phyloP scores from a whole-genome alignment of 441 rosid species.

The Gossypium schwendimanii region DNA sequence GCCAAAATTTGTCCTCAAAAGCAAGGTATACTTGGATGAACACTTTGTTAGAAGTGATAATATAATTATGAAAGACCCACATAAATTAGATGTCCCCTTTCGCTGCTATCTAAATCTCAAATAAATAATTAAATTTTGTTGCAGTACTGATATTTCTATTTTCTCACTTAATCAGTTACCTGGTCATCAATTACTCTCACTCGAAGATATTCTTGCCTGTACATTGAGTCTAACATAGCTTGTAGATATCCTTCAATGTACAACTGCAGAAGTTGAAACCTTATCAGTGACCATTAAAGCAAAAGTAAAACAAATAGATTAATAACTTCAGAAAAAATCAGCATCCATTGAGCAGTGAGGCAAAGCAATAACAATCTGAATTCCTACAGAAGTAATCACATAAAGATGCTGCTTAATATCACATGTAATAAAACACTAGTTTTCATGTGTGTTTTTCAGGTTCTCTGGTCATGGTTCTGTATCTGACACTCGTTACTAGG shows the following conservation, averaged over 20 bases:
- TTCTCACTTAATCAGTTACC: slow-evolving; percentile 35
- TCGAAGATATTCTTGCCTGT: slow-evolving; percentile 88
- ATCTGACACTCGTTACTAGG: not conserved
- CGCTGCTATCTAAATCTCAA: not conserved
- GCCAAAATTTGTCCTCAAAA: not conserved
- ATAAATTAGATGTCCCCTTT: not conserved
- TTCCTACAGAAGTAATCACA: not conserved
- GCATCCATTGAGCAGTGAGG: not conserved
- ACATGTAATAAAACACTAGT: not conserved
- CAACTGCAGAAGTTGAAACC: slow-evolving; percentile 41
- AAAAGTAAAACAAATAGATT: not conserved
- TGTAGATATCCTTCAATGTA: slow-evolving; percentile 94
- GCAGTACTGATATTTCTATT: not conserved
- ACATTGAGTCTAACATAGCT: slow-evolving; percentile 86
- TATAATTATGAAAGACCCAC: not conserved
- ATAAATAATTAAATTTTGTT: not conserved
- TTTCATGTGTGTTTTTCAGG: not conserved
- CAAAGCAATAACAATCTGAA: not conserved
- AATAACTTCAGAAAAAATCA: slow-evolving; percentile 4
- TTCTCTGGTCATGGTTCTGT: not conserved
- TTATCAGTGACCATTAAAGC: not conserved
- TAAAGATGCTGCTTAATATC: not conserved
- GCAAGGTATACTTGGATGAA: not conserved
- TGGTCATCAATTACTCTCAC: slow-evolving; percentile 88
- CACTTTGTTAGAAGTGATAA: not conserved